These are phyloP conservation scores for Penicillium brasilianum DNA, from an alignment of 2,329 filamentous ascomycete species.

Conservation along the genomic window DNA sequence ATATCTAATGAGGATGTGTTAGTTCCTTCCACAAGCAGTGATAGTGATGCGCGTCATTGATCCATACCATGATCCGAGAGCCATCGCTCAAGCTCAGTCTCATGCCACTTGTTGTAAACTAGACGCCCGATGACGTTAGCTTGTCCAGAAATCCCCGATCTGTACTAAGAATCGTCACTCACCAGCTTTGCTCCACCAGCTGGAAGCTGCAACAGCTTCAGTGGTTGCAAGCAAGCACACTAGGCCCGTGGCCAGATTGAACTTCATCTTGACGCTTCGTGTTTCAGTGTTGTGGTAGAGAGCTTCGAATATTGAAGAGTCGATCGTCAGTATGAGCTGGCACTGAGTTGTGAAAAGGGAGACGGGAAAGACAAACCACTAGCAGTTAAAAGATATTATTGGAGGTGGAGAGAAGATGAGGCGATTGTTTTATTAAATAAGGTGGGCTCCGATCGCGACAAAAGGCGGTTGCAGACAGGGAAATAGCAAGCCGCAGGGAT, in stretches of 20 bases:
- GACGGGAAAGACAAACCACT: constrained; percentile 6
- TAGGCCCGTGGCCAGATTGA: constrained; percentile 70
- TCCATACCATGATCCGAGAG: constrained; percentile 75
- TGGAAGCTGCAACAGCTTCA: constrained; percentile 72
- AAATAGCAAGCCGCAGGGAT: constrained; percentile 32
- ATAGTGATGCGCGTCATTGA: neutral
- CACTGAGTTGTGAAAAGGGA: neutral
- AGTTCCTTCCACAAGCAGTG: neutral
- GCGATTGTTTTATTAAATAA: constrained; percentile 19
- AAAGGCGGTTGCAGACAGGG: constrained; percentile 18
- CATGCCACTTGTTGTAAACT: constrained; percentile 99
- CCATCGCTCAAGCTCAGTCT: constrained; percentile 97
- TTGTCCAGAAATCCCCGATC: constrained; percentile 4
- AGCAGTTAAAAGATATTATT: constrained; percentile 3
- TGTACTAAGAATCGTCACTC: constrained; percentile 46
- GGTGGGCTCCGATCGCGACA: constrained; percentile 14
- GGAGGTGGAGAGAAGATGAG: neutral
- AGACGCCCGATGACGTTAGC: constrained; percentile 19
- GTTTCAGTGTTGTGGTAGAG: constrained; percentile 1
- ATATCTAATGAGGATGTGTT: constrained; percentile 57
- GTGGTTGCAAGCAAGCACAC: constrained; percentile 71
- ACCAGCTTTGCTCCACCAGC: constrained; percentile 88
- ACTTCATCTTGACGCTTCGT: constrained; percentile 69
- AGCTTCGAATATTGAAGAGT: constrained; percentile 2
- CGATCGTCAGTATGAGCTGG: constrained; percentile 7